Percentiles rank a stretch among this genome's conserved stretches.
Evolutionary conservation across 2,329 filamentous ascomycete species (phyloP).

Genomic region (Blastomyces parvus): DNA sequence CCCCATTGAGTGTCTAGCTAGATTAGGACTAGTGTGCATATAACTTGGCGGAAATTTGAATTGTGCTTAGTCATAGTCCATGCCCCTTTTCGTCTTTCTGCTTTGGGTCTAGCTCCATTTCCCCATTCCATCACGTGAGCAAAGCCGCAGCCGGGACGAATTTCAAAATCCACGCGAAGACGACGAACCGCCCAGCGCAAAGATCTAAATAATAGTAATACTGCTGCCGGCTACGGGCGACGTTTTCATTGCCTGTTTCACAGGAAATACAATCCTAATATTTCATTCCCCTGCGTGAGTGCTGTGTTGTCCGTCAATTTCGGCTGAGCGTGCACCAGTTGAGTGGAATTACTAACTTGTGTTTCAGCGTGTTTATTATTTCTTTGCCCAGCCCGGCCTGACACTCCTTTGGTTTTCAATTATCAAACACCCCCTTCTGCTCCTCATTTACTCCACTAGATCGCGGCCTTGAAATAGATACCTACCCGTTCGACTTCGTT

Average conservation of each 20-base stretch:
- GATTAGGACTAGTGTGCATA: no score
- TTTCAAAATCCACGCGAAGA: neutral
- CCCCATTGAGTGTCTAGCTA: no score
- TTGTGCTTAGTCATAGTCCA: no score
- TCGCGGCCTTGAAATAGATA: neutral
- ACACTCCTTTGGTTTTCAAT: neutral
- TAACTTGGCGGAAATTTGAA: no score
- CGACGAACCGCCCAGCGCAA: neutral
- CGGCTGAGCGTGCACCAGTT: neutral
- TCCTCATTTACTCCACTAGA: neutral
- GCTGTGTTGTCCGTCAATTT: neutral
- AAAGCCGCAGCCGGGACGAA: neutral
- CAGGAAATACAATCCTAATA: neutral
- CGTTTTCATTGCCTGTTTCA: neutral
- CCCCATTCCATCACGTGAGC: neutral
- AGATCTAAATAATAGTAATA: neutral
- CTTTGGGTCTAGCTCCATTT: neutral
- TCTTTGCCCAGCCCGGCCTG: neutral
- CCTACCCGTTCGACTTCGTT: neutral
- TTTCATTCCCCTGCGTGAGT: neutral
- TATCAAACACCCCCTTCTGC: neutral
- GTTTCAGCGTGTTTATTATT: slow-evolving; percentile 3
- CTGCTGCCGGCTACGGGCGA: neutral
- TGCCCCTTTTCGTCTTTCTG: neutral
- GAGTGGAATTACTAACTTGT: neutral